Evolutionary conservation across 371 early-diverging fungal species (phyloP).

Genomic region (Sporodiniella umbellata): DNA sequence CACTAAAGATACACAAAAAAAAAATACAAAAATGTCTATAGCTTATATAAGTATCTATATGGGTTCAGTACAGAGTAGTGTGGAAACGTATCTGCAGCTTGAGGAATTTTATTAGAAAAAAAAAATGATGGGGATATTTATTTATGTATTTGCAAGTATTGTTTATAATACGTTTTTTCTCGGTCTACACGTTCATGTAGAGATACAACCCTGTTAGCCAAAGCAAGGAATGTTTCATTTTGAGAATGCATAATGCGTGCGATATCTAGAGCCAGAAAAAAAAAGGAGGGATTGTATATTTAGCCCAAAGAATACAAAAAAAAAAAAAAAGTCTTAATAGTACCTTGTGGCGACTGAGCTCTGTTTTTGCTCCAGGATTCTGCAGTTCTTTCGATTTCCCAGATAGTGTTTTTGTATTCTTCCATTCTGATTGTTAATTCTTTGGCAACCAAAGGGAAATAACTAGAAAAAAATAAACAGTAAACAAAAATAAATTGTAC

Average conservation of each 20-base stretch:
- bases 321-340: neutral
- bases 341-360: slow-evolving; percentile 44
- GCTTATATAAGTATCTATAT: too few species aligned
- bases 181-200: slow-evolving; percentile 57
- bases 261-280: slow-evolving; percentile 44
- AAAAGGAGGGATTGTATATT: too few species aligned
- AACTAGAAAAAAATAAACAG: slow-evolving; percentile 12
- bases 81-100: neutral
- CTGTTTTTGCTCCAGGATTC: slow-evolving; percentile 36
- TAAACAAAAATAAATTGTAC: neutral
- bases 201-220: slow-evolving; percentile 56
- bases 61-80: neutral
- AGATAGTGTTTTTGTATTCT: slow-evolving; percentile 37
- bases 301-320: neutral
- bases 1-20: neutral
- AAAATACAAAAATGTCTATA: neutral
- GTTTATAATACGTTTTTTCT: slow-evolving; percentile 42
- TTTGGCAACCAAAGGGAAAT: slow-evolving; percentile 28
- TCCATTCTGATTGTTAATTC: slow-evolving; percentile 26
- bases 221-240: slow-evolving; percentile 59
- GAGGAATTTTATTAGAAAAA: neutral
- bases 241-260: slow-evolving; percentile 59
- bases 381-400: slow-evolving; percentile 42
- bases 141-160: slow-evolving; percentile 25
- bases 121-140: slow-evolving; percentile 2